Base-by-base conservation (phyloP, 164 flowering plant genomes). In the Liriodendron chinense region DNA sequence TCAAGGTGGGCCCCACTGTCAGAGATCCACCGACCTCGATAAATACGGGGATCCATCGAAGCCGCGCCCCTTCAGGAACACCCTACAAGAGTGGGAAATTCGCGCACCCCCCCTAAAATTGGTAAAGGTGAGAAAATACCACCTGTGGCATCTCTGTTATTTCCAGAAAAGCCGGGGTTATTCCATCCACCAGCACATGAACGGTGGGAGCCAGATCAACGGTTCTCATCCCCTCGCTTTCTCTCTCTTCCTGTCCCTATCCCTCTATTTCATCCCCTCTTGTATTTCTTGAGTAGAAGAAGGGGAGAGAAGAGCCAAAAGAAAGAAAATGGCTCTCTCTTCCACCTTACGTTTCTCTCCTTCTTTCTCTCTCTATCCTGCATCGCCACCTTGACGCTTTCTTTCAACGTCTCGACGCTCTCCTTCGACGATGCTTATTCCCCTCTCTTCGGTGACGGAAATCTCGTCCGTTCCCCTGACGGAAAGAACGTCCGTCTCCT, bases 401-500 rank as follows among this genome's bases (percentile, higher is more conserved):
- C 67, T 28, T 67, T 71, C 34, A 61, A 71, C 64, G 53, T 75
- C 48, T 56, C 90, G 64, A 79, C 90, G 76, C 75, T 89, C 75
- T 48, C 85, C 9, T 93, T 88, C 79, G 84, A 84, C 23, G 85
- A 89, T 13, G 91, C 82, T 9, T 90, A 80, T 76, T 9, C 82
- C 10, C 91, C 86, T 70, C 93, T 93, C 62, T 93, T 91, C 74
- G 93, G 94, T 43, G 91, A 93, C 24, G 79, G 78, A 80, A 91
- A 93, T 73, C 82, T 91, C 76, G 80, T 78, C 47, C 84, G 83
- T 26, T 88, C 91, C 0, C 68, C 76, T 1, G 93, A 88, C 57
- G 94, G 83, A 26, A 72, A 77, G 8, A 28, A 57, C 68, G 72
- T 77, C 23, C 72, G 79, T 16, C 69, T 77, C 23, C 72, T 77